Percentiles rank a stretch among this genome's conserved stretches.
Evolutionary conservation across 345 rosid species (phyloP).

Genomic region (Pseudoturritis turrita): DNA sequence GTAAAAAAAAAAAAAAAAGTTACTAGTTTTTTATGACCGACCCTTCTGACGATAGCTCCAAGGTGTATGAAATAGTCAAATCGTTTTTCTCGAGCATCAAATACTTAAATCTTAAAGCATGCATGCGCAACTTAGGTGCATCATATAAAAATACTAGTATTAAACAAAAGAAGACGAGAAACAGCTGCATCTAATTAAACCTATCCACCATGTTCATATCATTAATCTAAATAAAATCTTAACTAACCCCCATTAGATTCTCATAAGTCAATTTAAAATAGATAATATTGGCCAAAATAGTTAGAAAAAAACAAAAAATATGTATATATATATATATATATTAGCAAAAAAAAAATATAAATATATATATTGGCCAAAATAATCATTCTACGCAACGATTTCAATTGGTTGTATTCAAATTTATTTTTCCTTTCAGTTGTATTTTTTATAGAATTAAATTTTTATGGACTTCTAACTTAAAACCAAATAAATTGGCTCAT

Average conservation of each 20-base stretch:
- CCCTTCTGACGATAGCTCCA: neutral
- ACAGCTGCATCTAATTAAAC: neutral
- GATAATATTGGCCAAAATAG: neutral
- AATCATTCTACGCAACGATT: neutral
- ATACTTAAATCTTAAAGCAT: constrained; percentile 14
- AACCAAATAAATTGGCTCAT: no score
- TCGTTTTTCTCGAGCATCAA: neutral
- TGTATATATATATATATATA: no score
- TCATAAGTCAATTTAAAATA: neutral
- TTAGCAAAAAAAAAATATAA: no score
- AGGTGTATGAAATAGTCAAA: neutral
- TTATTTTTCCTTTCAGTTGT: neutral
- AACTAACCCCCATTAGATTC: constrained; percentile 15
- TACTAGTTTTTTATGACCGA: neutral
- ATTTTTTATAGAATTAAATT: no score
- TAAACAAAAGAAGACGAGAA: neutral
- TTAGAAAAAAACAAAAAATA: no score
- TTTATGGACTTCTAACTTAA: no score
- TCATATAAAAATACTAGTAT: neutral
- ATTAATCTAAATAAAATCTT: constrained; percentile 18
- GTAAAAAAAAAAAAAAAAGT: neutral
- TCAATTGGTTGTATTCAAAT: neutral
- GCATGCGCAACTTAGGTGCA: constrained; percentile 31
- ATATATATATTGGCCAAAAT: neutral
- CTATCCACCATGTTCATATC: constrained; percentile 1